Evolutionary conservation across 164 flowering plant species (phyloP), one percentile per base, ranked within the genome.

Genomic region (Platanus orientalis): DNA sequence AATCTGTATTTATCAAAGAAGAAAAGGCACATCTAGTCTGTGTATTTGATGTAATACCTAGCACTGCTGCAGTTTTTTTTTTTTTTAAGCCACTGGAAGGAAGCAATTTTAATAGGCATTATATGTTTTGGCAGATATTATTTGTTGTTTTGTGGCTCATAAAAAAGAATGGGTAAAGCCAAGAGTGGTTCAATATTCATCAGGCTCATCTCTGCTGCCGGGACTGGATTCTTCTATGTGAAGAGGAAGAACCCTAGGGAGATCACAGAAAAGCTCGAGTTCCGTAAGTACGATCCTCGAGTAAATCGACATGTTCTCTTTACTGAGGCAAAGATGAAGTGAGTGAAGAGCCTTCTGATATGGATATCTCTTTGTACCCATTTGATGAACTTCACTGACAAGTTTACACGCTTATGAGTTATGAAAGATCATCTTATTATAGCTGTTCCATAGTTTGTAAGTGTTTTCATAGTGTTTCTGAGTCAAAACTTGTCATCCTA

Each of bases 181-280:
- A 89, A 93, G 72, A 84, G 87, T 52, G 86, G 83, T 26, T 60
- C 83, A 25, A 71, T 91, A 57, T 82, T 94, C 72, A 82, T 91
- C 64, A 82, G 89, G 71, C 87, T 94, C 16, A 96, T 94, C 16
- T 94, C 95, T 2, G 84, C 97, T 44, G 97, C 97, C 54, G 98
- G 96, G 45, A 94, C 97, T 27, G 96, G 97, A 7, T 94, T 89
- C 73, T 87, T 87, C 78, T 86, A 91, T 62, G 98, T 91, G 58
- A 88, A 81, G 75, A 81, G 76, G 79, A 94, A 94, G 82, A 88
- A 81, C 65, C 77, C 88, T 2, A 69, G 83, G 69, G 81, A 78
- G 69, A 63, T 81, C 7, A 60, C 79, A 2, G 86, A 87, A 69
- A 94, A 91, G 79, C 95, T 94, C 17, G 98, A 91, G 76, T 91